A percentile compares a stretch with the other conserved stretches of the same genome.
These are phyloP conservation scores for Boeremia lycopersici DNA, from an alignment of 2,329 filamentous ascomycete genomes.

Conservation along the genomic window DNA sequence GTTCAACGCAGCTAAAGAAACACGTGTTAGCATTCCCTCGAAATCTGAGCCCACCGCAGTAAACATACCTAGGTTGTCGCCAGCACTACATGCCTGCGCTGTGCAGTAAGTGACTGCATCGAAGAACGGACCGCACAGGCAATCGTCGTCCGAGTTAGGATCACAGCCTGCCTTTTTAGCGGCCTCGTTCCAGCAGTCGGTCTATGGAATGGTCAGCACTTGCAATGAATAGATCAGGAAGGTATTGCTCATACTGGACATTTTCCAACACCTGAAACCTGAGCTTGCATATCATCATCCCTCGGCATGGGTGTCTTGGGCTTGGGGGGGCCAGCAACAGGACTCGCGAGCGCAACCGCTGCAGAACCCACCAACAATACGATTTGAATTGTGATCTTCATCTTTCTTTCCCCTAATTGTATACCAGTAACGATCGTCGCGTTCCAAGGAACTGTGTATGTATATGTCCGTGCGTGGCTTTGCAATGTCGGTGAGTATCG, in stretches of 20 bases:
- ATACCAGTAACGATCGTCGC: slow-evolving; percentile 15
- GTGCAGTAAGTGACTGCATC: slow-evolving; percentile 39
- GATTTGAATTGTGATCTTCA: slow-evolving; percentile 25
- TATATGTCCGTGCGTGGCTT: slow-evolving; percentile 1
- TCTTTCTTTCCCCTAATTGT: slow-evolving; percentile 6
- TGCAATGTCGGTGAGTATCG: slow-evolving; percentile 7
- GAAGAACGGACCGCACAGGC: slow-evolving; percentile 43
- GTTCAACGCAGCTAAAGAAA: slow-evolving; percentile 12
- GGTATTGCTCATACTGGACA: slow-evolving; percentile 32
- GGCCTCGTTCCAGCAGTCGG: slow-evolving; percentile 43
- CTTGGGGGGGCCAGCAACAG: slow-evolving; percentile 16
- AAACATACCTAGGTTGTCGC: slow-evolving; percentile 43
- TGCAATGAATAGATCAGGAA: neutral
- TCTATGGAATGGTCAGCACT: slow-evolving; percentile 23
- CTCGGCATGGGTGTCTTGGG: neutral
- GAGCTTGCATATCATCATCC: slow-evolving; percentile 10
- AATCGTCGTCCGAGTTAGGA: slow-evolving; percentile 38
- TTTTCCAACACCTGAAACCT: slow-evolving; percentile 25
- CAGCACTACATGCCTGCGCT: slow-evolving; percentile 33
- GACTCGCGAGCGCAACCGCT: slow-evolving; percentile 27
- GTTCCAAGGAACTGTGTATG: slow-evolving; percentile 12
- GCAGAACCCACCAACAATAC: slow-evolving; percentile 19
- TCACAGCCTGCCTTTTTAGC: slow-evolving; percentile 36
- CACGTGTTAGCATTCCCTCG: slow-evolving; percentile 1
- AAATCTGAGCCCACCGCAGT: neutral